phyloP scores from a whole-genome alignment of 1,284 basidiomycete species.

The Anthracocystis walkeri region DNA sequence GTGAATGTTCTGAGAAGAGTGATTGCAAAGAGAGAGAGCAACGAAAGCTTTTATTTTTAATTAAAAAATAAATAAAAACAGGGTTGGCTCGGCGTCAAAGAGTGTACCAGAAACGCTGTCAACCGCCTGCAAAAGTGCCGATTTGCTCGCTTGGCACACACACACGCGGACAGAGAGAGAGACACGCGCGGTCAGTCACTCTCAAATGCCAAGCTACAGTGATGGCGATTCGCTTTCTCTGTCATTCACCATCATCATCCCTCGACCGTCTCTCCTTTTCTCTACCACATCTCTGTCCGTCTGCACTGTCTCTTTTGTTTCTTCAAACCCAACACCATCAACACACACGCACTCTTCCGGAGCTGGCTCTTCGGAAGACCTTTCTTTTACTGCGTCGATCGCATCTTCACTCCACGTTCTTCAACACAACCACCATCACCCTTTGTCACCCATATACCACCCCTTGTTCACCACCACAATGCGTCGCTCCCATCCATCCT shows the following conservation, averaged over 20 bases:
- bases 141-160: slow-evolving; percentile 5
- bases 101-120: slow-evolving; percentile 1
- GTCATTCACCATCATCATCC: background rate
- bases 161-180: slow-evolving; percentile 1
- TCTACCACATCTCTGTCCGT: background rate
- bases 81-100: slow-evolving; percentile 9
- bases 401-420: background rate
- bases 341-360: slow-evolving; percentile 10
- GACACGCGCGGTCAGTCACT: background rate
- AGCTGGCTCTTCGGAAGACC: slow-evolving; percentile 29
- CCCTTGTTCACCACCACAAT: slow-evolving; percentile 1
- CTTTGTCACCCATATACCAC: background rate
- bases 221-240: background rate
- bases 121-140: background rate
- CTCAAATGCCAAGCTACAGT: background rate
- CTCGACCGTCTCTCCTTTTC: background rate
- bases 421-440: background rate
- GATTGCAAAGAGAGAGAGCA: background rate
- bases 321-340: background rate
- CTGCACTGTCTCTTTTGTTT: background rate
- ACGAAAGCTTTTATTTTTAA: background rate
- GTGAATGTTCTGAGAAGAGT: background rate
- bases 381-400: background rate
- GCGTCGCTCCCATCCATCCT: slow-evolving; percentile 27
- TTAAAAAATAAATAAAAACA: background rate